Conservation (phyloP, 2,329 filamentous ascomycete genomes). For the Myriosclerotinia duriaeana region DNA sequence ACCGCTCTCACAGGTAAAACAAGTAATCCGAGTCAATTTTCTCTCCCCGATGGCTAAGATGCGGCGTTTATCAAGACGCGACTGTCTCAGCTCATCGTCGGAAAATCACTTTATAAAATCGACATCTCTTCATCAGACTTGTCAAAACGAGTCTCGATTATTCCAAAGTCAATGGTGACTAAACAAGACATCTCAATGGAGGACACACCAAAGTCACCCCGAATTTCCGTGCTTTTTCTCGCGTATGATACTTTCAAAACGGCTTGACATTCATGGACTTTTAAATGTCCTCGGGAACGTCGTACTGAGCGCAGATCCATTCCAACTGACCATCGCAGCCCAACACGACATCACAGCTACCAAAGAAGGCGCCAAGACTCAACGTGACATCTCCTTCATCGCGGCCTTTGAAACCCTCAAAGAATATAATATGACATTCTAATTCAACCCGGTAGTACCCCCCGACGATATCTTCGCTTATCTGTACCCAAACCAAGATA, state of each 20-base stretch:
- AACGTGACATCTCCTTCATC: conserved; percentile 61
- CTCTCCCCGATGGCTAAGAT: neutral
- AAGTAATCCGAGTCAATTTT: neutral
- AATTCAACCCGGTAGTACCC: conserved; percentile 68
- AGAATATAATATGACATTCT: conserved; percentile 71
- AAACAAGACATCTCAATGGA: conserved; percentile 12
- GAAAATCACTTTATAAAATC: neutral
- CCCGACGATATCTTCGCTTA: conserved; percentile 55
- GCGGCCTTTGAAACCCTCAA: conserved; percentile 65
- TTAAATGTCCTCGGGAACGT: conserved; percentile 18
- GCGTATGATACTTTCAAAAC: conserved; percentile 23
- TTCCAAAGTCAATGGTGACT: neutral
- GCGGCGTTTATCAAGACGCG: neutral
- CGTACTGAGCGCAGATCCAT: conserved; percentile 9
- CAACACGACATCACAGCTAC: conserved; percentile 13
- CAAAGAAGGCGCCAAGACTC: conserved; percentile 14
- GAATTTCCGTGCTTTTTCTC: conserved; percentile 20
- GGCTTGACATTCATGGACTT: conserved; percentile 19
- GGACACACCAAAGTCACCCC: conserved; percentile 1
- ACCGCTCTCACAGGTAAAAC: neutral
- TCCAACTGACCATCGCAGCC: conserved; percentile 22
- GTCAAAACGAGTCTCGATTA: neutral
- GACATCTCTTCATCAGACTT: neutral
- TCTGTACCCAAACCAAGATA: conserved; percentile 35
- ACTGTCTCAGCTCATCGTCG: neutral